Conservation (phyloP, 106 monocot species). For the Triglochin maritima region DNA sequence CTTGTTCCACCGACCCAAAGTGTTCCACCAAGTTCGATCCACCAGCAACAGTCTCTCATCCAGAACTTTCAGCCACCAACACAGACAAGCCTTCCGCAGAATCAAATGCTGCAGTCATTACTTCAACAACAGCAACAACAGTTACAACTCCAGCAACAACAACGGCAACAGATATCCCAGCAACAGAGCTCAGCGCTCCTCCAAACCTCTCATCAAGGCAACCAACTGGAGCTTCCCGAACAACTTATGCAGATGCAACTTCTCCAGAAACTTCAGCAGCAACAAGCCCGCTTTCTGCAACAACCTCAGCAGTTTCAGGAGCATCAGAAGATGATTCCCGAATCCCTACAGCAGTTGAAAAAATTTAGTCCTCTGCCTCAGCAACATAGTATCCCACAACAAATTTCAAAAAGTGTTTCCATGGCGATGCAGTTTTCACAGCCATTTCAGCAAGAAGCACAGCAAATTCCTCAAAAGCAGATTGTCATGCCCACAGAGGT, state of each 20-base stretch:
- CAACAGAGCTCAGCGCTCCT: constrained; percentile 12
- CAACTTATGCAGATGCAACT: constrained; percentile 60
- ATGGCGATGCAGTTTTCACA: constrained; percentile 11
- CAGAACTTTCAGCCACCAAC: constrained; percentile 14
- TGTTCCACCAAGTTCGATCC: not conserved
- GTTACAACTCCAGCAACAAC: constrained; percentile 22
- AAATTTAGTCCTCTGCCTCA: constrained; percentile 30
- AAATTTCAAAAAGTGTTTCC: constrained; percentile 18
- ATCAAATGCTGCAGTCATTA: constrained; percentile 4
- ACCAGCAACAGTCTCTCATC: constrained; percentile 24
- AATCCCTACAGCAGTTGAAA: constrained; percentile 28
- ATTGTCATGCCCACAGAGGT: constrained; percentile 31
- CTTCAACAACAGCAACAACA: constrained; percentile 9
- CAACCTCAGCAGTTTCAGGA: constrained; percentile 39
- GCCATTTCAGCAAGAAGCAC: constrained; percentile 20
- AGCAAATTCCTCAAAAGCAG: constrained; percentile 40
- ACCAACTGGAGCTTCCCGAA: constrained; percentile 41
- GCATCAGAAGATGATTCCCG: constrained; percentile 36
- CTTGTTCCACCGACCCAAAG: constrained; percentile 23
- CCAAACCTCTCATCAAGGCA: constrained; percentile 27
- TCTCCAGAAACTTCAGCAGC: constrained; percentile 55
- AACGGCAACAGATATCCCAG: not conserved
- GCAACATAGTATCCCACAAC: constrained; percentile 27
- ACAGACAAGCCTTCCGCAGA: constrained; percentile 29
- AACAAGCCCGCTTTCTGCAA: constrained; percentile 29